Conservation (phyloP, 78 protist genomes). For the Dictyostelium discoideum region DNA sequence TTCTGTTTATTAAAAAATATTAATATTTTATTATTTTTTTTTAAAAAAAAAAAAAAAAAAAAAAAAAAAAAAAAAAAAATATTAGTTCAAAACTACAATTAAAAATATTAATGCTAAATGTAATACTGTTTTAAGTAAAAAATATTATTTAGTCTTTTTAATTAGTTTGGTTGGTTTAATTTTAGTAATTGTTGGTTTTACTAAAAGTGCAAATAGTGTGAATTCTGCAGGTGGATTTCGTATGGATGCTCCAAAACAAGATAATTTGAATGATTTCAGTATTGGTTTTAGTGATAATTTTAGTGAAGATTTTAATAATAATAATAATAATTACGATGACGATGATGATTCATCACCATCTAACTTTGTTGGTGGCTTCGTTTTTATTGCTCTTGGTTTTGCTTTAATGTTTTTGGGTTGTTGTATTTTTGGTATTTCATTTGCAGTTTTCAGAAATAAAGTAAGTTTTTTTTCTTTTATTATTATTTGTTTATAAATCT, state of each 20-base stretch:
- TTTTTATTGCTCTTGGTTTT: background rate
- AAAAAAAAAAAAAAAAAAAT: too few species aligned
- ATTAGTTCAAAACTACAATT: background rate
- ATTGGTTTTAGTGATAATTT: too few species aligned
- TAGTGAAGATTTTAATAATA: too few species aligned
- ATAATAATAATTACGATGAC: too few species aligned
- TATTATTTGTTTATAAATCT: background rate
- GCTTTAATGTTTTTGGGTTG: background rate
- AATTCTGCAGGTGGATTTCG: background rate
- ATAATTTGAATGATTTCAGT: too few species aligned
- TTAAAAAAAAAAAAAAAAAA: too few species aligned
- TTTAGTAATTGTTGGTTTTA: background rate
- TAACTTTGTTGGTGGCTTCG: background rate
- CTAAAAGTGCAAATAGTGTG: background rate
- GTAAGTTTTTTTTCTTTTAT: background rate
- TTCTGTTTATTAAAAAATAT: background rate
- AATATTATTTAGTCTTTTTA: background rate
- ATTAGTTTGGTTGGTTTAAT: background rate
- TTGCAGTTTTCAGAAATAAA: background rate
- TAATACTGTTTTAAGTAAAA: background rate
- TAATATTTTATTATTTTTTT: background rate
- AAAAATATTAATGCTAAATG: background rate
- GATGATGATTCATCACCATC: background rate
- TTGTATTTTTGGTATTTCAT: background rate
- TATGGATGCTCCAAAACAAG: too few species aligned